phyloP scores from a whole-genome alignment of 768 basidiomycete species.

The Cystofilobasidium capitatum region DNA sequence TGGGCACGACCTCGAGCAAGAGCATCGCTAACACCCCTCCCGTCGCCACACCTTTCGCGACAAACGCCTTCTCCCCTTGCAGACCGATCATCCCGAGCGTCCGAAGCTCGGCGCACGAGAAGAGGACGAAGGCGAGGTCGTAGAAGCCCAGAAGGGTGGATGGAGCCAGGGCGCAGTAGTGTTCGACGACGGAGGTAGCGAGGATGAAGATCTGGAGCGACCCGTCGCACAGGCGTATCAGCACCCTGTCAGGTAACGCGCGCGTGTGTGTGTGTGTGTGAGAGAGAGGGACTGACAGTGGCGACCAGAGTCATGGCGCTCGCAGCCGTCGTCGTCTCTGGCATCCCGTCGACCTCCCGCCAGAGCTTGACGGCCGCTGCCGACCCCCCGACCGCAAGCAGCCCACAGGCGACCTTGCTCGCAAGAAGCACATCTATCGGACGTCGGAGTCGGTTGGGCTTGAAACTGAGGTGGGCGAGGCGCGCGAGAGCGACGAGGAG shows the following conservation, averaged over 20 bases:
- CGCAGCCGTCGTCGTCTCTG: background rate
- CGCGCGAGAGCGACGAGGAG: slow-evolving; percentile 1
- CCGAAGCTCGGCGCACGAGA: slow-evolving; percentile 11
- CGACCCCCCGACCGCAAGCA: background rate
- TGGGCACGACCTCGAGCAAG: slow-evolving; percentile 6
- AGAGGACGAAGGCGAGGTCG: slow-evolving; percentile 5
- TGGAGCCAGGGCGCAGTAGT: background rate
- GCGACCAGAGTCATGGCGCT: background rate
- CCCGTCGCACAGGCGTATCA: too few species aligned
- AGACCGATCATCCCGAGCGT: slow-evolving; percentile 7
- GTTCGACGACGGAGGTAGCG: background rate
- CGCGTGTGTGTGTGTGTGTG: too few species aligned
- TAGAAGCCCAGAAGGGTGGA: slow-evolving; percentile 5
- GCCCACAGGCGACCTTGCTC: background rate
- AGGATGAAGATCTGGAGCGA: slow-evolving; percentile 1
- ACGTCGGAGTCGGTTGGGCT: background rate
- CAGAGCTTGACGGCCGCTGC: background rate
- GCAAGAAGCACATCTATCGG: background rate
- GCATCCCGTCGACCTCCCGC: background rate
- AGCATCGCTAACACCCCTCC: background rate
- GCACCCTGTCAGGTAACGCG: background rate
- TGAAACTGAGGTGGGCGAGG: background rate
- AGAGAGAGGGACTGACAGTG: background rate
- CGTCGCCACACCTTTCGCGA: background rate
- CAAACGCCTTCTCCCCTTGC: background rate